A percentile compares a stretch with the other conserved stretches of the same genome.
These are phyloP conservation scores for Paradendryphiella salina DNA, from an alignment of 2,329 filamentous ascomycete genomes.

Conservation along the genomic window DNA sequence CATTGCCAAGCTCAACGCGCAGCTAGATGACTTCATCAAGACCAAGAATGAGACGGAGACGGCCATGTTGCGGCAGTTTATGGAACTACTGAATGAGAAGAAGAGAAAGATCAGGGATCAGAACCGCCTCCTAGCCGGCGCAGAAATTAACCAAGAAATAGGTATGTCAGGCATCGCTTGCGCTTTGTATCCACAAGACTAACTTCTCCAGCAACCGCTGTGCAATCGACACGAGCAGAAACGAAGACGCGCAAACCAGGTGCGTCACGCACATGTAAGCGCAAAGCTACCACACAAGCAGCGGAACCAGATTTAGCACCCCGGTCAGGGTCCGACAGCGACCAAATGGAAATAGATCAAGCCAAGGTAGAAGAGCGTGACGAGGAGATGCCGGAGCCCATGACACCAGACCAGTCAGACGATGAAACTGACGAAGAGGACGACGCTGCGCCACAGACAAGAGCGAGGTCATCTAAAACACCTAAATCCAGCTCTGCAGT, in stretches of 20 bases:
- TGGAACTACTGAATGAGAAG: slow-evolving; percentile 73
- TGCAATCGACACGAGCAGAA: slow-evolving; percentile 32
- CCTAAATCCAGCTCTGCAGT: slow-evolving; percentile 20
- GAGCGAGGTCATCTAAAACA: slow-evolving; percentile 23
- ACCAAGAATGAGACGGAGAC: slow-evolving; percentile 70
- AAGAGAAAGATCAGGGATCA: slow-evolving; percentile 78
- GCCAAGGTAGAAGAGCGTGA: slow-evolving; percentile 33
- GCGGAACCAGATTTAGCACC: slow-evolving; percentile 28
- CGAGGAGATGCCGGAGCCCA: slow-evolving; percentile 26
- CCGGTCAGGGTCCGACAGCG: slow-evolving; percentile 33
- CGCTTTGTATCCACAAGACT: not conserved
- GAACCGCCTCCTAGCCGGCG: slow-evolving; percentile 62
- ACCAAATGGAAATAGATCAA: slow-evolving; percentile 41
- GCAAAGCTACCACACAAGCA: slow-evolving; percentile 37
- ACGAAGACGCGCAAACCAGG: slow-evolving; percentile 37
- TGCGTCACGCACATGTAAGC: slow-evolving; percentile 42
- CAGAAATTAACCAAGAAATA: slow-evolving; percentile 50
- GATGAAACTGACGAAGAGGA: slow-evolving; percentile 44
- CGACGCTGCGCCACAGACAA: slow-evolving; percentile 18
- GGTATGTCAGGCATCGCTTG: slow-evolving; percentile 24
- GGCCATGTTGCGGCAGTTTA: slow-evolving; percentile 69
- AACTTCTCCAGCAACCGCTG: slow-evolving; percentile 28
- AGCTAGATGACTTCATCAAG: slow-evolving; percentile 67
- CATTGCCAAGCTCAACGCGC: slow-evolving; percentile 62
- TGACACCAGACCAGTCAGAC: slow-evolving; percentile 44